These are phyloP conservation scores for Emergomyces africanus DNA, from an alignment of 2,329 filamentous ascomycete species.

Conservation along the genomic window DNA sequence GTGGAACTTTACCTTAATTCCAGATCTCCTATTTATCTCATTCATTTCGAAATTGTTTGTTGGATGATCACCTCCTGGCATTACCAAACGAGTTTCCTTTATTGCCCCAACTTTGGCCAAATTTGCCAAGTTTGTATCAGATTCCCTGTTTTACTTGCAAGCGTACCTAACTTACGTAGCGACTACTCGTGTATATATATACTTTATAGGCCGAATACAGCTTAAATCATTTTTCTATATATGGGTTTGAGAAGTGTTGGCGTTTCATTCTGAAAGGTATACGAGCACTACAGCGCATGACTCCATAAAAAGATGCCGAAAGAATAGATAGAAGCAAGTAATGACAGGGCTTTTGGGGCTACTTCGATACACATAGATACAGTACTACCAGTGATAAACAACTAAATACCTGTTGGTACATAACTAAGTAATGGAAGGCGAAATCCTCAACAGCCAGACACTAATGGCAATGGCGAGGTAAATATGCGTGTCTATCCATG, in stretches of 20 bases:
- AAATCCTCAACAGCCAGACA: background rate
- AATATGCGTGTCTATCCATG: background rate
- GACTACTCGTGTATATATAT: background rate
- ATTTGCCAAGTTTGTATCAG: background rate
- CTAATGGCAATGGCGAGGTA: background rate
- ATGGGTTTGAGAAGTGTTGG: background rate
- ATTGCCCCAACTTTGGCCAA: background rate
- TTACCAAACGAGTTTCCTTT: background rate
- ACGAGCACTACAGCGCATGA: background rate
- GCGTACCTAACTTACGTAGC: background rate
- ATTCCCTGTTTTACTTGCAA: background rate
- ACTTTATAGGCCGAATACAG: background rate
- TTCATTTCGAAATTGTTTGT: background rate
- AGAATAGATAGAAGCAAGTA: background rate
- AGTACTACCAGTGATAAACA: background rate
- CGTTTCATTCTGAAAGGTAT: background rate
- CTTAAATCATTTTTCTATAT: too few relatives aligned
- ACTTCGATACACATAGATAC: background rate
- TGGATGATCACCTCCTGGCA: background rate
- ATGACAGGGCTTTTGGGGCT: background rate
- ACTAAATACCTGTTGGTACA: background rate
- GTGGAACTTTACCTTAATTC: background rate
- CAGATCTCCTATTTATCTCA: background rate
- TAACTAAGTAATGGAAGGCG: background rate
- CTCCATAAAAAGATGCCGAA: background rate